Evolutionary conservation across 2,329 filamentous ascomycete species (phyloP).

Genomic region (Penicillium sp.): DNA sequence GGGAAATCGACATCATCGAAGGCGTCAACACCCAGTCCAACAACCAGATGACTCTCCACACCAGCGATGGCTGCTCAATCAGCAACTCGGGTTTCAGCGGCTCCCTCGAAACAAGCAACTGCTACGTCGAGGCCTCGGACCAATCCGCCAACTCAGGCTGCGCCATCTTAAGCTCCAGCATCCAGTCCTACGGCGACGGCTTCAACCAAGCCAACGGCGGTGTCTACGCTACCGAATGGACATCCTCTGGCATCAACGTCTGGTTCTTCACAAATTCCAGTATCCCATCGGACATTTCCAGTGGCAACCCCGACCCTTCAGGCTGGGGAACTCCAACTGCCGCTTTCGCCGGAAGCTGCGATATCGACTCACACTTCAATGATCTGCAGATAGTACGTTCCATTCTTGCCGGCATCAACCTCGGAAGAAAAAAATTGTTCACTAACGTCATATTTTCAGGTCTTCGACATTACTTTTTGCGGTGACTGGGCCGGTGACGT

Average conservation of each 20-base stretch:
- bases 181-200: conserved; percentile 63
- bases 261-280: conserved; percentile 78
- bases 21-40: conserved; percentile 67
- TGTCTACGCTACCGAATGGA: conserved; percentile 79
- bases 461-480: conserved; percentile 79
- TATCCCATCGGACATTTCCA: conserved; percentile 66
- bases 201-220: conserved; percentile 74
- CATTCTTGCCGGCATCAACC: background rate
- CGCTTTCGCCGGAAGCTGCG: conserved; percentile 69
- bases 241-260: conserved; percentile 68
- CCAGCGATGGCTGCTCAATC: conserved; percentile 63
- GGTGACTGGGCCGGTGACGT: conserved; percentile 80
- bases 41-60: conserved; percentile 71
- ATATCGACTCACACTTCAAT: conserved; percentile 71
- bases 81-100: conserved; percentile 53
- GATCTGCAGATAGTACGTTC: conserved; percentile 66
- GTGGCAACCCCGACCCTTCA: conserved; percentile 64
- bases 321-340: conserved; percentile 72
- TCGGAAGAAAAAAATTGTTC: background rate
- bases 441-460: conserved; percentile 29
- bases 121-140: conserved; percentile 54
- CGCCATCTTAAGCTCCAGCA: conserved; percentile 55
- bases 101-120: conserved; percentile 58
- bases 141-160: conserved; percentile 62
- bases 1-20: conserved; percentile 82